Percentiles rank a stretch among this genome's conserved stretches.
Evolutionary conservation across 495 filamentous ascomycete genomes (phyloP).

Genomic region (Trypethelium eluteriae): DNA sequence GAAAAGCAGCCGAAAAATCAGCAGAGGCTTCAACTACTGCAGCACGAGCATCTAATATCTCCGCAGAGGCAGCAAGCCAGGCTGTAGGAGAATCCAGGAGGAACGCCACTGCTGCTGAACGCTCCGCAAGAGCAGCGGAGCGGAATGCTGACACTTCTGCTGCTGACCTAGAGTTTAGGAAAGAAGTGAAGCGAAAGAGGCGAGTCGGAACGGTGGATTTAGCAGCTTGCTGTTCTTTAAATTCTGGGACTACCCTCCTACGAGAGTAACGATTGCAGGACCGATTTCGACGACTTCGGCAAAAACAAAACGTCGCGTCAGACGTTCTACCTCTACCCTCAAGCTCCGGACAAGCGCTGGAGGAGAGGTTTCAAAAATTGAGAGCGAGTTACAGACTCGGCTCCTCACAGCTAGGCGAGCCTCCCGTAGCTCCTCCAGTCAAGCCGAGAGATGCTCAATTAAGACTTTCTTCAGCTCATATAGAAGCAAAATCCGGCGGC

Average conservation of each 20-base stretch:
- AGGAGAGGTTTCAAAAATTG: not conserved
- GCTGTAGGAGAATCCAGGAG: not conserved
- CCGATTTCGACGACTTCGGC: not conserved
- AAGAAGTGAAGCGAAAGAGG: not conserved
- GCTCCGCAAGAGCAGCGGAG: not conserved
- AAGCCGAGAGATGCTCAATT: not conserved
- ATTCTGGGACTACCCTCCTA: not conserved
- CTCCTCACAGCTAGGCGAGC: not conserved
- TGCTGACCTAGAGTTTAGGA: not conserved
- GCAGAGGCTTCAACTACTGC: not conserved
- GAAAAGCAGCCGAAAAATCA: not conserved
- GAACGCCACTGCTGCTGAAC: not conserved
- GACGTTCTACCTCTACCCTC: not conserved
- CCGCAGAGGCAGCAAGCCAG: not conserved
- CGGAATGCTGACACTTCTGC: not conserved
- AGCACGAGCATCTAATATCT: conserved; percentile 1
- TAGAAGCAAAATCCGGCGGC: not conserved
- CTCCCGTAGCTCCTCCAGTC: not conserved
- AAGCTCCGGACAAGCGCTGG: not conserved
- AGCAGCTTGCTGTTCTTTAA: too few species aligned
- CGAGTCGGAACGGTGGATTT: too few species aligned
- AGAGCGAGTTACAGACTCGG: not conserved
- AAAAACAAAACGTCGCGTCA: not conserved
- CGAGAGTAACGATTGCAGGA: not conserved
- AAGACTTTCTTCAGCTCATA: not conserved